Evolutionary conservation across 768 basidiomycete species (phyloP).

Genomic region (Hypholoma fasciculare): DNA sequence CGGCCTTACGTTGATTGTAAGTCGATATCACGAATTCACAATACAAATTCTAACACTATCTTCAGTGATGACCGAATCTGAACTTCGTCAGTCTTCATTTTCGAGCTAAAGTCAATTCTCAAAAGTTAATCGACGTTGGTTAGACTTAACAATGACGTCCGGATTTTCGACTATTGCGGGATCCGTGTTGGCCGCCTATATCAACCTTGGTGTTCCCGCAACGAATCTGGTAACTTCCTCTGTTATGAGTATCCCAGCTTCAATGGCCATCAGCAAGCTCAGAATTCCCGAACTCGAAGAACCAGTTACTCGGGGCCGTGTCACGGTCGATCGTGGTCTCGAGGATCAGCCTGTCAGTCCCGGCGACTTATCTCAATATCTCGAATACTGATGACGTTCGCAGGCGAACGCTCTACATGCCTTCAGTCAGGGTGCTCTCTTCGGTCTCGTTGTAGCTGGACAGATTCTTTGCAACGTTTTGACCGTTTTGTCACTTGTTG

Average conservation of each 20-base stretch:
- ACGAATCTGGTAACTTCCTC: constrained; percentile 85
- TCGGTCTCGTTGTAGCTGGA: constrained; percentile 87
- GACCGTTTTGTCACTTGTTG: constrained; percentile 81
- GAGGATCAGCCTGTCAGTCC: constrained; percentile 47
- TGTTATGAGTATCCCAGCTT: constrained; percentile 94
- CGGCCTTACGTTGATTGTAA: constrained; percentile 73
- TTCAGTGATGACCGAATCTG: constrained; percentile 76
- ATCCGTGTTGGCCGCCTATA: constrained; percentile 85
- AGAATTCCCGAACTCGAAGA: constrained; percentile 83
- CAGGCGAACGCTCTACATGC: constrained; percentile 87
- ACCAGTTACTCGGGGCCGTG: constrained; percentile 80
- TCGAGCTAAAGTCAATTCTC: background rate
- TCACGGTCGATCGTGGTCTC: constrained; percentile 78
- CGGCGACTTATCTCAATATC: constrained; percentile 31
- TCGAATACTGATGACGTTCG: constrained; percentile 30
- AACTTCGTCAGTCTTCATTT: constrained; percentile 52
- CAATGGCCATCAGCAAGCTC: constrained; percentile 89
- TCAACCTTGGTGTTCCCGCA: constrained; percentile 73
- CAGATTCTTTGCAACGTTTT: constrained; percentile 88
- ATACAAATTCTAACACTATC: background rate
- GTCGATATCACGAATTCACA: constrained; percentile 11
- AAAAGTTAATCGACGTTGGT: background rate
- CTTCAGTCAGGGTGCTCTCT: constrained; percentile 81
- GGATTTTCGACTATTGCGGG: constrained; percentile 95
- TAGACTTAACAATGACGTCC: constrained; percentile 82